A percentile compares a stretch with the other conserved stretches of the same genome.
phyloP scores from a whole-genome alignment of 106 monocot species.

The Agapanthus africanus region DNA sequence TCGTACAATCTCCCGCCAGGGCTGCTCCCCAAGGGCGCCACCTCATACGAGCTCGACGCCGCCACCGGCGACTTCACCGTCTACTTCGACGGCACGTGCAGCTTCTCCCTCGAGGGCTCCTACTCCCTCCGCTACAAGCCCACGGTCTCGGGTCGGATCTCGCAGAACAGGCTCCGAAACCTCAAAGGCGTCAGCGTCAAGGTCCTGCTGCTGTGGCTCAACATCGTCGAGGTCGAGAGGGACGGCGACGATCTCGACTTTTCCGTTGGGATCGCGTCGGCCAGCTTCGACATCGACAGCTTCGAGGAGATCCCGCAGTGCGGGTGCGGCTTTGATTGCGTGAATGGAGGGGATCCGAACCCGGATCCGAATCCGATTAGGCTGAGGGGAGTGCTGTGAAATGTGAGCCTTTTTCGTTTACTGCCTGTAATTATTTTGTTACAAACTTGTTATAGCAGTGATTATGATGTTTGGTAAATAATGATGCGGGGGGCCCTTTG shows the following conservation, averaged over 20 bases:
- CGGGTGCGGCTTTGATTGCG: conserved; percentile 38
- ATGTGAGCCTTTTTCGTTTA: too few species aligned
- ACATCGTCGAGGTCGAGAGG: conserved; percentile 27
- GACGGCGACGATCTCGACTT: conserved; percentile 20
- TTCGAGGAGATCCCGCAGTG: conserved; percentile 35
- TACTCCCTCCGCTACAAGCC: conserved; percentile 41
- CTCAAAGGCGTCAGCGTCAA: conserved; percentile 48
- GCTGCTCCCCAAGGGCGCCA: conserved; percentile 48
- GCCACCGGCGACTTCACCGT: conserved; percentile 34
- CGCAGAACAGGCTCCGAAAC: conserved; percentile 11
- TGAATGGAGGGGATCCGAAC: background rate
- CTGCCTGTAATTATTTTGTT: too few species aligned
- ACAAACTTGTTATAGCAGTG: too few species aligned
- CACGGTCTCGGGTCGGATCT: conserved; percentile 33
- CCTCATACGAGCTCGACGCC: conserved; percentile 30
- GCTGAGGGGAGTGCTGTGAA: conserved; percentile 4
- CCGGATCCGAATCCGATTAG: background rate
- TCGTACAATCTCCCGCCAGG: conserved; percentile 59
- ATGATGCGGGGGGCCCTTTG: too few species aligned
- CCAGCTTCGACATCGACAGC: conserved; percentile 21
- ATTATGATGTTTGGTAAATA: too few species aligned
- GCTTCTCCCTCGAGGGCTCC: conserved; percentile 28
- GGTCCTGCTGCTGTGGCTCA: conserved; percentile 40
- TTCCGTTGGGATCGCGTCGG: conserved; percentile 45
- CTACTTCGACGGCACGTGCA: conserved; percentile 28